These are phyloP conservation scores for Misopates orontium DNA, from an alignment of 257 asterid genomes.

Conservation along the genomic window DNA sequence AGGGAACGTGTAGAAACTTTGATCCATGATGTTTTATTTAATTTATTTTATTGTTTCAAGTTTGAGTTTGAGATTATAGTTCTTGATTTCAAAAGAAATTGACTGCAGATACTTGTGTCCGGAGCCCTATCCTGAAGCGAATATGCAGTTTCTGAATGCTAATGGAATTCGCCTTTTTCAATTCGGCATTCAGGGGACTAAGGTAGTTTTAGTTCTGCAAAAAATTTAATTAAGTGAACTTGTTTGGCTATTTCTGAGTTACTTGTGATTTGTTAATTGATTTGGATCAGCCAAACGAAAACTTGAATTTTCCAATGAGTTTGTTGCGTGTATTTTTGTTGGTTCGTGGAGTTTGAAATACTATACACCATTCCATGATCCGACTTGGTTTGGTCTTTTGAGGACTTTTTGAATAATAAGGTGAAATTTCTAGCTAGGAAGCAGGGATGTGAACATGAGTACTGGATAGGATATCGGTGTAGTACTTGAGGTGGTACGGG, in stretches of 20 bases:
- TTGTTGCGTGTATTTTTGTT: not conserved
- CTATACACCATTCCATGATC: too few relatives aligned
- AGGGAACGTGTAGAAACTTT: too few relatives aligned
- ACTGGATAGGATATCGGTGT: too few relatives aligned
- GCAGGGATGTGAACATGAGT: not conserved
- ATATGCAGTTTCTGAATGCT: slow-evolving; percentile 59
- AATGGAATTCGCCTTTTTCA: slow-evolving; percentile 84
- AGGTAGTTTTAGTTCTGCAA: slow-evolving; percentile 49
- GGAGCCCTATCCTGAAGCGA: slow-evolving; percentile 82
- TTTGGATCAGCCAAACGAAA: too few relatives aligned
- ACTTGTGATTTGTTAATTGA: too few relatives aligned
- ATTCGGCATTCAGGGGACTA: slow-evolving; percentile 80
- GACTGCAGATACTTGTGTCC: slow-evolving; percentile 77
- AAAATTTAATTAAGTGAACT: not conserved
- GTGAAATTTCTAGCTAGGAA: not conserved
- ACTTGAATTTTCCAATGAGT: not conserved
- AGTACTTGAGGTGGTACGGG: too few relatives aligned
- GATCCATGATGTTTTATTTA: too few relatives aligned
- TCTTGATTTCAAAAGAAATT: not conserved
- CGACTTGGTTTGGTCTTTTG: too few relatives aligned
- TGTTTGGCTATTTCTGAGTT: too few relatives aligned
- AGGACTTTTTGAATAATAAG: too few relatives aligned
- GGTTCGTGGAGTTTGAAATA: not conserved
- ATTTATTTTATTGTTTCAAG: not conserved
- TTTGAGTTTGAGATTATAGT: not conserved